These are phyloP conservation scores for Hyphodiscus sp. DNA, from an alignment of 2,329 filamentous ascomycete genomes.

Conservation along the genomic window DNA sequence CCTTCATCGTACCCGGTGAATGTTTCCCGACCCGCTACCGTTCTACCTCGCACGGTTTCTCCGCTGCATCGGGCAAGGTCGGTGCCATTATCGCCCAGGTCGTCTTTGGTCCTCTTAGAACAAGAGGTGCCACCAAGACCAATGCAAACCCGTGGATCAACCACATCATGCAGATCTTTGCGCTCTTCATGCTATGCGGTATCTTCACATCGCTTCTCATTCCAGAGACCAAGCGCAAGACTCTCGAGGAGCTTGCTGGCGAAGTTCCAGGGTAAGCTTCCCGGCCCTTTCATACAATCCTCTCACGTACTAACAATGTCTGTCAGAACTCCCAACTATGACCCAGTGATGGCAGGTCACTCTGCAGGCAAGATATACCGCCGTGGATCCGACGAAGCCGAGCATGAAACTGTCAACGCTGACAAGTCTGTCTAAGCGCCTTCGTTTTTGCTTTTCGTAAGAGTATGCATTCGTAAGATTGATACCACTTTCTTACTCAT, in stretches of 20 bases:
- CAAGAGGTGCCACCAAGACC: conserved; percentile 18
- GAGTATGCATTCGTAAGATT: no score
- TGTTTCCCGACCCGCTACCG: conserved; percentile 32
- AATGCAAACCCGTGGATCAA: conserved; percentile 51
- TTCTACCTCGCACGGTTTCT: conserved; percentile 30
- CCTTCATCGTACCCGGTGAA: conserved; percentile 33
- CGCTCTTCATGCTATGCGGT: conserved; percentile 73
- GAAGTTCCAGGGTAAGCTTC: conserved; percentile 34
- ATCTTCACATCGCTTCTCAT: conserved; percentile 63
- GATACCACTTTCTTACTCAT: no score
- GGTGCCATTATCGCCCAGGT: conserved; percentile 30
- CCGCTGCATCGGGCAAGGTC: conserved; percentile 30
- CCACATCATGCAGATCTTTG: conserved; percentile 71
- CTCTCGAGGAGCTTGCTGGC: conserved; percentile 63
- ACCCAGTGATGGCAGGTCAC: not conserved
- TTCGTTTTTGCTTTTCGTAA: no score
- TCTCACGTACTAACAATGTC: not conserved
- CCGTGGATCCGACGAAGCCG: not conserved
- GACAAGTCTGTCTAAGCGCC: no score
- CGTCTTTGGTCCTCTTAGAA: conserved; percentile 16
- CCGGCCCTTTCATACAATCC: not conserved
- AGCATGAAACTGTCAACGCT: no score
- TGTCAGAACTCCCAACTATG: conserved; percentile 9
- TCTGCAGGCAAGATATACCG: not conserved
- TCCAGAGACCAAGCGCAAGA: conserved; percentile 70